phyloP scores from a whole-genome alignment of 2,329 filamentous ascomycete genomes.

The Periconia digitata region DNA sequence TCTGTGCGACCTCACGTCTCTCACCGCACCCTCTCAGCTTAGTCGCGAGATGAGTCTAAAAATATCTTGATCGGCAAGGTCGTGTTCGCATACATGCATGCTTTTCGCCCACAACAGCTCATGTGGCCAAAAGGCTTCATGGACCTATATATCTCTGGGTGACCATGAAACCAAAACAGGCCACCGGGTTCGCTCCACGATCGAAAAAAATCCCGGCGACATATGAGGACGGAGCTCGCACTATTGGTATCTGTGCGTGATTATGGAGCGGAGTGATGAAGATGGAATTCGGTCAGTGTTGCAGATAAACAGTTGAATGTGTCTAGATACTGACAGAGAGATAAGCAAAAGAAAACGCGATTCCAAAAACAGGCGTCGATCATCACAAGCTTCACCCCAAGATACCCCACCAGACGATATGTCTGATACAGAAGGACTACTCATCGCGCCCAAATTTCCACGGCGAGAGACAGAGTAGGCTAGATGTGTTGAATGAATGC shows the following conservation, averaged over 20 bases:
- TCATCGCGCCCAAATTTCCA: not conserved
- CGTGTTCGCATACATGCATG: not conserved
- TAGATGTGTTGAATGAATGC: too few relatives aligned
- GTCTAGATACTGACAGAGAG: not conserved
- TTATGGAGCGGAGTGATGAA: too few relatives aligned
- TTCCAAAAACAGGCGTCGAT: not conserved
- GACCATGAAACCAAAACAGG: too few relatives aligned
- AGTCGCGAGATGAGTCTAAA: conserved; percentile 1
- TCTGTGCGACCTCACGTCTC: not conserved
- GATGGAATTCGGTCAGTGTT: too few relatives aligned
- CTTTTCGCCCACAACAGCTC: not conserved
- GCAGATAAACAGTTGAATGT: too few relatives aligned
- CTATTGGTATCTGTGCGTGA: too few relatives aligned
- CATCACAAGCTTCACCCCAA: not conserved
- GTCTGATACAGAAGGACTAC: not conserved
- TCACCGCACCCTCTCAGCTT: conserved; percentile 2
- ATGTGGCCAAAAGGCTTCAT: too few relatives aligned
- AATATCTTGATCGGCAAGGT: conserved; percentile 3
- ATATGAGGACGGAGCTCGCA: too few relatives aligned
- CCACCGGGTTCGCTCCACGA: too few relatives aligned
- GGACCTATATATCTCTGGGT: too few relatives aligned
- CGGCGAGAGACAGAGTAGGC: not conserved
- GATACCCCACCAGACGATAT: too few relatives aligned
- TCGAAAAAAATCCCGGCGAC: too few relatives aligned
- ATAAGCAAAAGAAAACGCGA: not conserved